Evolutionary conservation across 345 rosid genomes (phyloP), one percentile per base, ranked within the genome.

Genomic region (Reutealis trisperma): DNA sequence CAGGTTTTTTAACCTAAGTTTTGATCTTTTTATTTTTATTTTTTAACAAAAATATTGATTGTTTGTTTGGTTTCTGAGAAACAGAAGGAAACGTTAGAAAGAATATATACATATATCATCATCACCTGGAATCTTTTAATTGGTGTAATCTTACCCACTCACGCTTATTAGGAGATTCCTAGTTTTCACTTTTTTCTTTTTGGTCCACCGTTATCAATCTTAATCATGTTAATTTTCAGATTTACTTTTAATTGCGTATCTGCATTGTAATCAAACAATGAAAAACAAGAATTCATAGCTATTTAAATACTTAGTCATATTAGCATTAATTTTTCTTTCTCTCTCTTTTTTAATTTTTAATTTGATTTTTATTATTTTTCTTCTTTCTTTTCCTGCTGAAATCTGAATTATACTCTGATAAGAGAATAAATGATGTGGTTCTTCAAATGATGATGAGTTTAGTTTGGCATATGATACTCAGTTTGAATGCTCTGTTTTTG

Each of bases 1-100:
- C 77, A 88, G 98, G 99, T 96, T 83, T 54, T 47, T 44, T 12
- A 27, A 7, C n/a, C 64, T 61, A 1, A n/a, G 68, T 66, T 41
- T 85, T 22, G 49, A 7, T 37, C 34, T 49, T 30, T 15, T 60
- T 70, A 19, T 24, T 44, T 37, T 37, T 4, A 4, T 37, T 37
- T 37, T 47, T 47, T 57, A n/a, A n/a, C 15, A 15, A 8, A 49
- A 34, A 24, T 63, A 12, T 47, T 13, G 19, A 9, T 58, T 27
- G 76, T n/a, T 27, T 83, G 70, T 79, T 71, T 75, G 61, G 72
- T 62, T 69, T 25, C 69, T 74, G 61, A 73, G 74, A 71, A 54
- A 68, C 11, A 51, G 73, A 55, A 47, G 63, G 78, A 69, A 60
- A 71, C 58, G 14, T 69, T 55, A 6, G 61, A 14, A 8, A 47